A percentile compares a stretch with the other conserved stretches of the same genome.
phyloP scores from a whole-genome alignment of 2,329 filamentous ascomycete species.

The Thelonectria rubi region DNA sequence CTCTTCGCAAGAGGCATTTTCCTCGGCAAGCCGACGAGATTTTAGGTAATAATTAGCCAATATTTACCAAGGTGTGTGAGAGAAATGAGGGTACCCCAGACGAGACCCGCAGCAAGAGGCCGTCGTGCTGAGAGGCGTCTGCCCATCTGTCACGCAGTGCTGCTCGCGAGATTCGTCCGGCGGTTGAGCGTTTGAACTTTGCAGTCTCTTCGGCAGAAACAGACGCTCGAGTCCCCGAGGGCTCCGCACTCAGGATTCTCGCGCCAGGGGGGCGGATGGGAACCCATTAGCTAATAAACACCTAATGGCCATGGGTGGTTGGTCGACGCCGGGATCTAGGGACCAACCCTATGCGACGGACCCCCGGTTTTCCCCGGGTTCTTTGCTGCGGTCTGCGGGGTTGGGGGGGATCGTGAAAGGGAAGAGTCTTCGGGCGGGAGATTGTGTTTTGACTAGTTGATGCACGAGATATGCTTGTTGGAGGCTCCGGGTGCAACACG shows the following conservation, averaged over 20 bases:
- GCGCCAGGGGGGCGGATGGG: background rate
- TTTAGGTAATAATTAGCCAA: conserved; percentile 22
- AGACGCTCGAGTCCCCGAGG: background rate
- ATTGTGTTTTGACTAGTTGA: background rate
- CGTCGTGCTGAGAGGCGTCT: background rate
- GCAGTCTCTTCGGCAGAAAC: background rate
- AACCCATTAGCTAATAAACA: conserved; percentile 14
- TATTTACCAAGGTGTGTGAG: background rate
- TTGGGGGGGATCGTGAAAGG: background rate
- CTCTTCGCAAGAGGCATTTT: background rate
- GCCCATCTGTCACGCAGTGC: conserved; percentile 7
- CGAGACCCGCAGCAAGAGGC: background rate
- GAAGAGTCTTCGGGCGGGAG: background rate
- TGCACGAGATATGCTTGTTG: background rate
- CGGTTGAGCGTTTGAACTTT: background rate
- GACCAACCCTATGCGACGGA: background rate
- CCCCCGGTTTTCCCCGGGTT: conserved; percentile 11
- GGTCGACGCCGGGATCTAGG: background rate
- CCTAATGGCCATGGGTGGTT: background rate
- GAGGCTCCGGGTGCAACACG: background rate
- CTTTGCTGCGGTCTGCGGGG: background rate
- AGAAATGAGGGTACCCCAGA: conserved; percentile 4
- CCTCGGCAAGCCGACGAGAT: background rate
- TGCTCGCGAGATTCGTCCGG: background rate
- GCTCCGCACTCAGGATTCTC: background rate